Conservation (phyloP, 2,329 filamentous ascomycete genomes). For the Epichloe hybrida region DNA sequence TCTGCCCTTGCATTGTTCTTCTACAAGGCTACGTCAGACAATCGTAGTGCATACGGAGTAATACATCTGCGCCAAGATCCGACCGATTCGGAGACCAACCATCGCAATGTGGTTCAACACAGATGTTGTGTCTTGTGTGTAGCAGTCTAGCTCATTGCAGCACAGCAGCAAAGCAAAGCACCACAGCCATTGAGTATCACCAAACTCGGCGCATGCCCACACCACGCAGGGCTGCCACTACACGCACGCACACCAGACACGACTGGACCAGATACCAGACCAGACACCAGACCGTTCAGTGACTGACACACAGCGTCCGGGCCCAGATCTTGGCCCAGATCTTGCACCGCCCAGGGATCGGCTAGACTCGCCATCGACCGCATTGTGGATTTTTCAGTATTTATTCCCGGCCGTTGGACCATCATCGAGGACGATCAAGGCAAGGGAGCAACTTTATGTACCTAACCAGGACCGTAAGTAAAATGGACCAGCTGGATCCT, state of each 20-base stretch:
- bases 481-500: background rate
- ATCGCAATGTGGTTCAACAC: background rate
- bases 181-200: background rate
- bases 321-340: background rate
- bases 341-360: background rate
- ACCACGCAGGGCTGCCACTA: too few relatives aligned
- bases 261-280: too few relatives aligned
- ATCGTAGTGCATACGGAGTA: too few relatives aligned
- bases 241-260: too few relatives aligned
- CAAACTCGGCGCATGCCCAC: background rate
- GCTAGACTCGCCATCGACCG: background rate
- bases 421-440: background rate
- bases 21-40: background rate
- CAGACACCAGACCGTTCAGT: too few relatives aligned
- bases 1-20: background rate
- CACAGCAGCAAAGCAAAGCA: background rate
- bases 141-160: background rate
- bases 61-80: too few relatives aligned
- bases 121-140: background rate
- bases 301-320: too few relatives aligned
- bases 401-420: background rate
- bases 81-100: too few relatives aligned
- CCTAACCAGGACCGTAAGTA: background rate
- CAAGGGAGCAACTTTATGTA: background rate
- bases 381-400: background rate